Evolutionary conservation across 768 basidiomycete genomes (phyloP), one percentile per base, ranked within the genome.

Genomic region (Asterophora parasitica): DNA sequence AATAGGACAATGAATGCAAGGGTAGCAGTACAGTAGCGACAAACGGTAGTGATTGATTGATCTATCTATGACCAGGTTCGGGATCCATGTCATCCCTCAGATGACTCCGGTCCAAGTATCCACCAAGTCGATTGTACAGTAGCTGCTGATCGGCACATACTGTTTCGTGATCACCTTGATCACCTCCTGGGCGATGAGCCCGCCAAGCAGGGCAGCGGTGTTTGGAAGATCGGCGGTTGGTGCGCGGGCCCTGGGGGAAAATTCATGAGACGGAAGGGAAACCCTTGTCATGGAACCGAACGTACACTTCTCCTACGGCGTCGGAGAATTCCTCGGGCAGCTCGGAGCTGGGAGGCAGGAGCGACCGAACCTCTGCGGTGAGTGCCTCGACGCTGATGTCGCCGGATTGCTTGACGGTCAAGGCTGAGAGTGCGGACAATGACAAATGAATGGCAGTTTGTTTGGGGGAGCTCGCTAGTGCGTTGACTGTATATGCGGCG

Each of bases 111-210:
- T 88, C 82, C 81, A 85, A 15, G 81, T 82, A 43, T 86, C 86
- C 23, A 91, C 75, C 52, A 96, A 75, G 67, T 98, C 93, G 40
- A 95, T 71, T 17, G 91, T 75, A 57, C 87, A 89, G 54, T 85
- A 85, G 11, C 91, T 89, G 51, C 85, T 81, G 53, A 95, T 77
- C 7, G 96, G 94, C 11, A 94, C 77, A 62, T 99, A 99, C 66
- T 99, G 96, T 58, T 82, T 83, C 48, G 95, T 99, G 58, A 95
- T 85, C 68, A 98, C 76, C 76, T 99, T 98, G 75, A 98, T 98
- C 5, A 84, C 83, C 62, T 99, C 96, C 58, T 99, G 96, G 19
- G 94, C 92, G 15, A 97, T 85, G 30, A 98, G 65, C 2, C 96
- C 96, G 1, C 96, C 96, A 0, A 97, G 71, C 59, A 98, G 82